Base-by-base conservation (phyloP, 2,329 filamentous ascomycete genomes). In the Dactylellina drechsleri region DNA sequence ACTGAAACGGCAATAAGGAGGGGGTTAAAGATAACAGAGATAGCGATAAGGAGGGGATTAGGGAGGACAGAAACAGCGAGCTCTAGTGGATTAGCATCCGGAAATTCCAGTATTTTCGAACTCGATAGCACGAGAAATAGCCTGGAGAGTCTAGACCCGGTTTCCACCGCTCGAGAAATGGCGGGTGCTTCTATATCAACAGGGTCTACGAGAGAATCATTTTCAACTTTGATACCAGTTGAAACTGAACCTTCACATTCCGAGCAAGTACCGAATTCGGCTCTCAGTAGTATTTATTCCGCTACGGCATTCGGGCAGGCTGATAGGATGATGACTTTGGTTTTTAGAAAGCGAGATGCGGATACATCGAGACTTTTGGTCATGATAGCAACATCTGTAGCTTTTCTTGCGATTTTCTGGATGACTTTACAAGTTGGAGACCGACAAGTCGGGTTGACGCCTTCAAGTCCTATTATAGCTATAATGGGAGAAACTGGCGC, bases 401-500 rank as follows among this genome's bases (percentile, higher is more conserved):
- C 47, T 6, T 41, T 68, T 16, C 3, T 68, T 5, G 57, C 28
- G 4, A 12, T 58, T 18, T 10, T 68, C 13, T 67, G 49, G 52
- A 31, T 18, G 23, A 3, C 47, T 1, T 45, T 20, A 13, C 43
- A 50, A 15, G 20, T 13, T 5, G 10, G 18, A 13, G 52, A 23
- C 0, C 1, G 1, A 8, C 36, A 26, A 1, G 58, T 45, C 13
- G 64, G 70, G 3, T 43, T 67, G 12, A 67, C 70, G 20, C 70
- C 70, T 4, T 58, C 64, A n/a, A 75, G 70, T 59, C 70, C 70
- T 28, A 59, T 75, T 26, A 64, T 75, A 36, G 70, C 70, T 4
- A 67, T 83, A 74, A 82, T 82, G 74, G 79, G 78, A 15, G 79
- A 78, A 47, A 66, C 65, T 28, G 77, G 77, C 0, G 79, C 79